phyloP scores from a whole-genome alignment of 805 yeast species.

The Starmerella bombicola region DNA sequence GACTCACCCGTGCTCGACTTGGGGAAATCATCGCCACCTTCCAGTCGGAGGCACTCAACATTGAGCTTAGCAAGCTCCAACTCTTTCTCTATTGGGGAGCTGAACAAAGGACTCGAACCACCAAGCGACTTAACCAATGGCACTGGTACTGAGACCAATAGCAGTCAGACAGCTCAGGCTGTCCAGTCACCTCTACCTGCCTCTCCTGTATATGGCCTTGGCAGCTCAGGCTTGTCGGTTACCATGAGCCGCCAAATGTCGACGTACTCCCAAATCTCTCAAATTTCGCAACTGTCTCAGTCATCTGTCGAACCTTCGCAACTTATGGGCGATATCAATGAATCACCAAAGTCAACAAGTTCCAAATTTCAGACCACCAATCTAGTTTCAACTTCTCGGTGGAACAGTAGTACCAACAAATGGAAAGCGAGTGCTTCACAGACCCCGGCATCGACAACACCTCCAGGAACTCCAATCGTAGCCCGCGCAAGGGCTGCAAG shows the following conservation, averaged over 20 bases:
- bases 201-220: no score
- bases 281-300: conserved; percentile 20
- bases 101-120: no score
- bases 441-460: conserved; percentile 5
- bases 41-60: conserved; percentile 1
- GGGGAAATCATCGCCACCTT: neutral
- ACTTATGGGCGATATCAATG: conserved; percentile 9
- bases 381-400: neutral
- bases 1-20: conserved; percentile 5
- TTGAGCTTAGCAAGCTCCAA: conserved; percentile 6
- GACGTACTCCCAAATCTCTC: conserved; percentile 20
- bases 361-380: neutral
- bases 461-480: conserved; percentile 7
- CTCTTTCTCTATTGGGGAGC: neutral
- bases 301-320: conserved; percentile 18
- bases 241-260: conserved; percentile 18
- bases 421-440: conserved; percentile 8
- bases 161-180: no score
- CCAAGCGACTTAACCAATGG: no score
- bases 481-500: conserved; percentile 12
- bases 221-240: no score
- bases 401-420: conserved; percentile 2
- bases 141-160: no score
- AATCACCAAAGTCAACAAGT: conserved; percentile 1
- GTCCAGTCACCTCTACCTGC: no score